A percentile compares a stretch with the other conserved stretches of the same genome.
These are phyloP conservation scores for Mycena kentingensis DNA, from an alignment of 768 basidiomycete genomes.

Conservation along the genomic window DNA sequence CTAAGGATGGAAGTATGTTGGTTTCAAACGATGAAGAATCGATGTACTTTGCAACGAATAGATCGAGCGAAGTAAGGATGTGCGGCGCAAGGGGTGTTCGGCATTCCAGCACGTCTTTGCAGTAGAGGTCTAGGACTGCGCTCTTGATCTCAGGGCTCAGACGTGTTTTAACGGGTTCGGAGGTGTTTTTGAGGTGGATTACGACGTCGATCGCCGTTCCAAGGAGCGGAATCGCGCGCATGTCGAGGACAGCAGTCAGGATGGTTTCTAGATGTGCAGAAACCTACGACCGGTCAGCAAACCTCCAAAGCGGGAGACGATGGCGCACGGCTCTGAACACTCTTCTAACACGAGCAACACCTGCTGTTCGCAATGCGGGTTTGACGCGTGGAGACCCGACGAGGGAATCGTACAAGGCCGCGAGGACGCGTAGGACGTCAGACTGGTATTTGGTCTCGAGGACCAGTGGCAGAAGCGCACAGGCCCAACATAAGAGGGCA, in stretches of 20 bases:
- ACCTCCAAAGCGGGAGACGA: constrained; percentile 36
- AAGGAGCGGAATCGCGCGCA: constrained; percentile 48
- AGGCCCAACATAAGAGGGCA: constrained; percentile 22
- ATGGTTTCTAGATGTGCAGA: constrained; percentile 47
- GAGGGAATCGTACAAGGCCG: constrained; percentile 18
- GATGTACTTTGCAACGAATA: constrained; percentile 43
- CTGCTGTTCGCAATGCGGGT: constrained; percentile 18
- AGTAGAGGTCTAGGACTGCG: constrained; percentile 62
- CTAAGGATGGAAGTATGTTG: constrained; percentile 16
- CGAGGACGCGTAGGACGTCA: constrained; percentile 17
- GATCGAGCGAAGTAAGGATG: constrained; percentile 38
- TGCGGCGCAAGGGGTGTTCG: constrained; percentile 64
- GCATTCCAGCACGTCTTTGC: constrained; percentile 63
- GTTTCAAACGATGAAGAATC: constrained; percentile 15
- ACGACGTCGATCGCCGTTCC: constrained; percentile 72
- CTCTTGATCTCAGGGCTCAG: constrained; percentile 38
- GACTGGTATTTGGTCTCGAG: constrained; percentile 7
- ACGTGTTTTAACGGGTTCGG: constrained; percentile 47
- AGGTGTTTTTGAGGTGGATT: constrained; percentile 61
- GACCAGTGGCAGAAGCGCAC: constrained; percentile 19
- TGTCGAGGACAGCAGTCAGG: constrained; percentile 8
- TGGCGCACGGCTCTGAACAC: constrained; percentile 23
- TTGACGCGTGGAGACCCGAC: constrained; percentile 18
- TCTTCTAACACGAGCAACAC: constrained; percentile 21
- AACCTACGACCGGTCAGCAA: constrained; percentile 30